Conservation (phyloP, 345 rosid species). For the Eucalyptus viminalis region DNA sequence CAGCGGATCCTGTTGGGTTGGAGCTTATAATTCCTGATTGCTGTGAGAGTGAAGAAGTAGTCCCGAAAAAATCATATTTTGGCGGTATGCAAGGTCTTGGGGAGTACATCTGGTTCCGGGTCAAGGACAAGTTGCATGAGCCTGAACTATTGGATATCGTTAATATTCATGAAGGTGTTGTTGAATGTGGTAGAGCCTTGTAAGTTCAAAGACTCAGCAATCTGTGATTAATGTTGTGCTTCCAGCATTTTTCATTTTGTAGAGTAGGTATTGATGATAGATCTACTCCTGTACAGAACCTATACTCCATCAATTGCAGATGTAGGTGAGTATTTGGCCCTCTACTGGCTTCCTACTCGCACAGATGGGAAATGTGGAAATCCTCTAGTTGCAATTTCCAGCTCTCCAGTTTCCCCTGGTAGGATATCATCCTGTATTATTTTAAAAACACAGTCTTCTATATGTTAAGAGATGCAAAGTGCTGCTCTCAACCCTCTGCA, state of each 20-base stretch:
- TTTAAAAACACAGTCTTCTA: background rate
- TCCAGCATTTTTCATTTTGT: background rate
- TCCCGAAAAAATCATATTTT: conserved; percentile 72
- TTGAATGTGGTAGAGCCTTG: conserved; percentile 49
- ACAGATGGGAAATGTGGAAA: conserved; percentile 80
- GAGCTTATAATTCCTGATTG: conserved; percentile 68
- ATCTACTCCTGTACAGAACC: conserved; percentile 16
- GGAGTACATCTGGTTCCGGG: conserved; percentile 75
- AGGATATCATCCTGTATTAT: background rate
- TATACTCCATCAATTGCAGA: conserved; percentile 87
- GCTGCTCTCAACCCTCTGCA: background rate
- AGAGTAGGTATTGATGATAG: background rate
- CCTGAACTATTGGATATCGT: conserved; percentile 47
- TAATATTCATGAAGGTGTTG: conserved; percentile 30
- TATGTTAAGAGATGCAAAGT: background rate
- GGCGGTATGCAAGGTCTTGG: conserved; percentile 90
- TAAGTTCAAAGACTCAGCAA: conserved; percentile 28
- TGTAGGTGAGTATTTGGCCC: conserved; percentile 67
- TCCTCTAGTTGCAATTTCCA: conserved; percentile 61
- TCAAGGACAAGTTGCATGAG: conserved; percentile 46
- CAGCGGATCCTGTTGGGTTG: conserved; percentile 91
- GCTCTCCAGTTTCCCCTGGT: conserved; percentile 81
- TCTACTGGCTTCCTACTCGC: conserved; percentile 83
- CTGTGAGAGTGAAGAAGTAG: conserved; percentile 53
- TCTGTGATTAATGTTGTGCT: background rate